These are phyloP conservation scores for Allomyces arbusculus DNA, from an alignment of 192 early-diverging fungal species.

Conservation along the genomic window DNA sequence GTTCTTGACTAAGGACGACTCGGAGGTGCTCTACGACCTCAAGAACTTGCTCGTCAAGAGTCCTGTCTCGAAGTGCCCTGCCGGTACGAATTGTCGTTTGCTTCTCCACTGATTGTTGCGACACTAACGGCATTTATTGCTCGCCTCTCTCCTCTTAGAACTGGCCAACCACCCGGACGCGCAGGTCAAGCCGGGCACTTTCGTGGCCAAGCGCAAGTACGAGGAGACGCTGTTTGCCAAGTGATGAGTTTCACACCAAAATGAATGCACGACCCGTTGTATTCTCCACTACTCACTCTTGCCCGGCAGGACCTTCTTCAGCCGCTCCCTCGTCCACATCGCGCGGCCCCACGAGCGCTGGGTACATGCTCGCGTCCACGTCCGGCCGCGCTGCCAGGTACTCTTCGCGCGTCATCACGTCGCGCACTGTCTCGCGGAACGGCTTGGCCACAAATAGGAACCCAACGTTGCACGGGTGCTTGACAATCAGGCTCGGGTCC, in stretches of 20 bases:
- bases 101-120: conserved; percentile 53
- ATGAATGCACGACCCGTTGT: background rate
- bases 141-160: conserved; percentile 50
- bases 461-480: too few species aligned
- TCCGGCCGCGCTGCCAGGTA: too few species aligned
- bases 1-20: conserved; percentile 59
- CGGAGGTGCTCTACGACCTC: conserved; percentile 72
- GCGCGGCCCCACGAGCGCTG: too few species aligned
- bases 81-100: background rate
- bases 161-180: conserved; percentile 66
- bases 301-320: too few species aligned
- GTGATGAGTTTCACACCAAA: background rate
- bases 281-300: too few species aligned
- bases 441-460: too few species aligned
- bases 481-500: too few species aligned
- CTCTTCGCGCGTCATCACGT: too few species aligned
- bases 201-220: conserved; percentile 26
- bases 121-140: conserved; percentile 53
- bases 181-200: conserved; percentile 47
- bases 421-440: too few species aligned
- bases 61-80: conserved; percentile 13
- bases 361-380: too few species aligned
- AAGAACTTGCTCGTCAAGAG: conserved; percentile 33
- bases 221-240: conserved; percentile 17
- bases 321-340: too few species aligned